These are phyloP conservation scores for Orobanche coerulescens DNA, from an alignment of 257 asterid species.

Conservation along the genomic window DNA sequence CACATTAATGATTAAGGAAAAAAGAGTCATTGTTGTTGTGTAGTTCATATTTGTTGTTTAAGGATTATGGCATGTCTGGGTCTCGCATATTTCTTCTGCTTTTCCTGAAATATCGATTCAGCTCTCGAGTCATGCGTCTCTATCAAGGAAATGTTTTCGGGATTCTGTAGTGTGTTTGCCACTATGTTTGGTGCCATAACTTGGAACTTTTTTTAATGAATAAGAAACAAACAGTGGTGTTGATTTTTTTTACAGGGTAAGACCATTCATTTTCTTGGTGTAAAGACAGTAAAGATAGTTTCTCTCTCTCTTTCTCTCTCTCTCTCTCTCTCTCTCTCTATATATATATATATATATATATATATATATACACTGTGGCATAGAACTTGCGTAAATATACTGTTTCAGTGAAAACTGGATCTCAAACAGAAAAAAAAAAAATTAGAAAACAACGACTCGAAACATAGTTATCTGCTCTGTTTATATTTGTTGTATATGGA, in stretches of 20 bases:
- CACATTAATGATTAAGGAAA: too few relatives aligned
- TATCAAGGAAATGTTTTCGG: conserved; percentile 42
- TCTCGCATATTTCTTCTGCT: conserved; percentile 48
- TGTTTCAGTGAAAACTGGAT: conserved; percentile 35
- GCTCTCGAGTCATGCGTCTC: conserved; percentile 34
- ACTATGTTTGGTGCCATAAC: conserved; percentile 75
- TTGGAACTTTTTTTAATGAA: too few relatives aligned
- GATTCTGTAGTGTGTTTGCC: conserved; percentile 60
- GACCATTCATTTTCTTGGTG: conserved; percentile 23
- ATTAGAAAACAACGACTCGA: too few relatives aligned
- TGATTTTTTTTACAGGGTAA: conserved; percentile 14
- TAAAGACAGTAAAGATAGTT: too few relatives aligned
- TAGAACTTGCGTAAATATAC: neutral
- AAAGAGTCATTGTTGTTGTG: too few relatives aligned
- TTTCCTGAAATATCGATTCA: conserved; percentile 44
- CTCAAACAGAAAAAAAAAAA: conserved; percentile 32
- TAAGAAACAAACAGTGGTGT: too few relatives aligned
- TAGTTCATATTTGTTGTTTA: too few relatives aligned
- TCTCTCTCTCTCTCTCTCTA: too few relatives aligned
- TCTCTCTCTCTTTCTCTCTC: too few relatives aligned
- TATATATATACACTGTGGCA: conserved; percentile 5
- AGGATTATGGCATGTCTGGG: too few relatives aligned
- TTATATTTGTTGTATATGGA: too few relatives aligned
- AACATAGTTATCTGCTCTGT: conserved; percentile 23
- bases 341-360: too few relatives aligned